Conservation (phyloP, 2,329 filamentous ascomycete species). For the Penicillium hordei region DNA sequence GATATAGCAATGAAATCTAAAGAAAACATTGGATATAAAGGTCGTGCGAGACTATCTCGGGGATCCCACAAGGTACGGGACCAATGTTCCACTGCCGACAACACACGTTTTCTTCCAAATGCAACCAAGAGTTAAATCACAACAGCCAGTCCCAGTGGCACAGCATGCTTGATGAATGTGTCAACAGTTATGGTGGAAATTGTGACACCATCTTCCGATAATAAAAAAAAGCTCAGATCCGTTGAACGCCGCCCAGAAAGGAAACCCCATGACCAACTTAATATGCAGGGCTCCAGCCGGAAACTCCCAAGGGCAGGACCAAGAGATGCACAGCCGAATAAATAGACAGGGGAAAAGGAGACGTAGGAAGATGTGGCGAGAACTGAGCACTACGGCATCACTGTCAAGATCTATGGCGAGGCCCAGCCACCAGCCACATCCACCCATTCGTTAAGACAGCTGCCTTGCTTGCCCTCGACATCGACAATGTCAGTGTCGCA, state of each 20-base stretch:
- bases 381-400: conserved; percentile 11
- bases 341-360: conserved; percentile 31
- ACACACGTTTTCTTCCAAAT: conserved; percentile 14
- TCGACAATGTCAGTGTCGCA: conserved; percentile 98
- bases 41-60: background rate
- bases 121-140: conserved; percentile 16
- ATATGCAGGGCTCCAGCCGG: conserved; percentile 36
- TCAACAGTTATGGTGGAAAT: conserved; percentile 37
- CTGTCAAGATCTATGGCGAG: conserved; percentile 47
- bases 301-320: conserved; percentile 33
- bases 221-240: conserved; percentile 37
- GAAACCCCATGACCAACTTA: conserved; percentile 33
- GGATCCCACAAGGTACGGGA: background rate
- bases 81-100: background rate
- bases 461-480: conserved; percentile 95
- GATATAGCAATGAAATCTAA: background rate
- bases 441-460: conserved; percentile 94
- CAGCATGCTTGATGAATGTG: conserved; percentile 41
- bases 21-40: background rate
- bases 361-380: conserved; percentile 34
- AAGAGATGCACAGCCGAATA: conserved; percentile 37
- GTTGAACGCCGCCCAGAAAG: conserved; percentile 40
- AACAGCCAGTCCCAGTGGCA: conserved; percentile 31
- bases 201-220: conserved; percentile 34
- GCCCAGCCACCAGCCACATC: conserved; percentile 95